A percentile compares a stretch with the other conserved stretches of the same genome.
Conservation (phyloP, 176 grass and related monocot species). For the Stipa capillata region DNA sequence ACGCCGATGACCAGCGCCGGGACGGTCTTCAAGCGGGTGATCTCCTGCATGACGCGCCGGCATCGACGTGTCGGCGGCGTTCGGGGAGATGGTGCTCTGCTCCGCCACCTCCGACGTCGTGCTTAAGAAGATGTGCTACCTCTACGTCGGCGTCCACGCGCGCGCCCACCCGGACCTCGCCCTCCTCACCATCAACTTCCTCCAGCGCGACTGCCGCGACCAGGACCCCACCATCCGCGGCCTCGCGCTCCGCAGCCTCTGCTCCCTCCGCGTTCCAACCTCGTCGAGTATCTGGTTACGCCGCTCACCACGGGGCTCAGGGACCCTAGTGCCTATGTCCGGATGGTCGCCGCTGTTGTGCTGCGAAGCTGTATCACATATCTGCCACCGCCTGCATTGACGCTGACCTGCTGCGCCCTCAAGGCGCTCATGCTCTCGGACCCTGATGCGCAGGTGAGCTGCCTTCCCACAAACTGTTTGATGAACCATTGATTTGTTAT, state of each 20-base stretch:
- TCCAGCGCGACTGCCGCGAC: conserved; percentile 94
- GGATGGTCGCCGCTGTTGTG: conserved; percentile 64
- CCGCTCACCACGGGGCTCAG: conserved; percentile 72
- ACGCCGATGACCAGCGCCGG: conserved; percentile 72
- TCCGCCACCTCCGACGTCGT: conserved; percentile 95
- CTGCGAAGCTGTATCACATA: conserved; percentile 94
- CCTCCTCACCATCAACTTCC: conserved; percentile 97
- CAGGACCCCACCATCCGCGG: conserved; percentile 94
- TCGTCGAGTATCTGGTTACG: conserved; percentile 91
- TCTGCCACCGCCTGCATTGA: conserved; percentile 81
- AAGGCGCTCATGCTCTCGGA: conserved; percentile 92
- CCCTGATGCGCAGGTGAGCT: conserved; percentile 73
- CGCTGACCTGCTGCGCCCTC: conserved; percentile 71
- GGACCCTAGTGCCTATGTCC: conserved; percentile 84
- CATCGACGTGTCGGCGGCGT: conserved; percentile 91
- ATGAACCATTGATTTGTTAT: not conserved
- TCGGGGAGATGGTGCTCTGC: conserved; percentile 99
- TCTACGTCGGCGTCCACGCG: conserved; percentile 94
- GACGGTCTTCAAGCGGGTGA: conserved; percentile 98
- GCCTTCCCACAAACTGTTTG: not conserved
- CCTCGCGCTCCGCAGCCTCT: conserved; percentile 92
- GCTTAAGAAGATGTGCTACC: conserved; percentile 99
- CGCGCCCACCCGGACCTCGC: conserved; percentile 84
- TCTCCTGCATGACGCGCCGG: conserved; percentile 99
- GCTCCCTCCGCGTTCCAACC: conserved; percentile 87